Conservation (phyloP, 495 filamentous ascomycete genomes). For the Talaromyces nanjingensis region DNA sequence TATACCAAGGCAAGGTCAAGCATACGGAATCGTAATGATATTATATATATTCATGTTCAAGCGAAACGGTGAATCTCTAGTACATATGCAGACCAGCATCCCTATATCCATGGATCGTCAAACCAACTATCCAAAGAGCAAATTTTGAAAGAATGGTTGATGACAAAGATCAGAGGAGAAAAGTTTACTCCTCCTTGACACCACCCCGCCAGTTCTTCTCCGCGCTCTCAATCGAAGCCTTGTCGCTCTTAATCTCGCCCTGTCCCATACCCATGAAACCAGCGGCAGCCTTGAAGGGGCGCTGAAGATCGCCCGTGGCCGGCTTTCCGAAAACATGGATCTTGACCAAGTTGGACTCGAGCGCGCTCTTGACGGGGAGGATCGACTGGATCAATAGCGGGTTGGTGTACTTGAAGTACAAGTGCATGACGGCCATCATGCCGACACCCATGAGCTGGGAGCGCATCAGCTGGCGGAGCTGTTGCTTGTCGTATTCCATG, state of each 20-base stretch:
- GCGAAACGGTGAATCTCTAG: neutral
- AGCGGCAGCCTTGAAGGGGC: slow-evolving; percentile 83
- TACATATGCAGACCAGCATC: neutral
- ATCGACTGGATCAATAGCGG: slow-evolving; percentile 97
- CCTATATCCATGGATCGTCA: neutral
- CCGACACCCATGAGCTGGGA: slow-evolving; percentile 87
- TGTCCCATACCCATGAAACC: slow-evolving; percentile 71
- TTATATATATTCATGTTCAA: neutral
- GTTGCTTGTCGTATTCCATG: slow-evolving; percentile 81
- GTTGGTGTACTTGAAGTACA: slow-evolving; percentile 99
- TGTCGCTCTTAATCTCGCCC: slow-evolving; percentile 80
- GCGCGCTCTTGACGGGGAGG: slow-evolving; percentile 90
- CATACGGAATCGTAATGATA: neutral
- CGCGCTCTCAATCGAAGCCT: slow-evolving; percentile 86
- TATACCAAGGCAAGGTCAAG: neutral
- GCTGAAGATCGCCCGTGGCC: slow-evolving; percentile 85
- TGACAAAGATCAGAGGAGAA: neutral
- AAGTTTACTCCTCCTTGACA: slow-evolving; percentile 76
- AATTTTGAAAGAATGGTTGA: neutral
- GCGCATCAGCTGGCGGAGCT: slow-evolving; percentile 77
- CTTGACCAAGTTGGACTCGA: slow-evolving; percentile 93
- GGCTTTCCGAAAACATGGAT: slow-evolving; percentile 87
- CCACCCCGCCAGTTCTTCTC: slow-evolving; percentile 82
- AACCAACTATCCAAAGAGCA: neutral
- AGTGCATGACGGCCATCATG: slow-evolving; percentile 98